phyloP scores from a whole-genome alignment of 192 early-diverging fungal genomes.

The Linderina pennispora region DNA sequence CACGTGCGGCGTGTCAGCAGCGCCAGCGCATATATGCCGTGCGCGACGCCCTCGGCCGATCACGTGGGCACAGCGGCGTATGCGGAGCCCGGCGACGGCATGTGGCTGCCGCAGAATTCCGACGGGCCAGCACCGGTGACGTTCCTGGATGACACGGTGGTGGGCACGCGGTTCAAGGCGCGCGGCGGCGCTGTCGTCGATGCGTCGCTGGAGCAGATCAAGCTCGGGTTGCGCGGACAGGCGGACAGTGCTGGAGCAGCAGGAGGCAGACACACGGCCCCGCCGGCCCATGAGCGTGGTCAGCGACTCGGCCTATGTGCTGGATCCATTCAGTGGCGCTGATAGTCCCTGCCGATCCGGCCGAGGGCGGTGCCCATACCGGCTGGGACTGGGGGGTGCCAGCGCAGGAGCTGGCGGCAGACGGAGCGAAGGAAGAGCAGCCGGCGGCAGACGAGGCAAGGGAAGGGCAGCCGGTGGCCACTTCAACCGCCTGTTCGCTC shows the following conservation, averaged over 20 bases:
- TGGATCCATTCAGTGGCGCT: not conserved
- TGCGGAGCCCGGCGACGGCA: not conserved
- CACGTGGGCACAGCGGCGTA: not conserved
- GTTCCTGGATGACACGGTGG: slow-evolving; percentile 28
- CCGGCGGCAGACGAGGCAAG: no score
- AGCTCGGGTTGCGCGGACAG: no score
- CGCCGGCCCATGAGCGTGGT: slow-evolving; percentile 16
- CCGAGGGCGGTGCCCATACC: slow-evolving; percentile 15
- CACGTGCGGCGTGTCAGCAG: not conserved
- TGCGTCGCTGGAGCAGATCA: no score
- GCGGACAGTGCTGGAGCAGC: not conserved
- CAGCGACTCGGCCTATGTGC: slow-evolving; percentile 31
- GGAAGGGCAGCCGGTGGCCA: no score
- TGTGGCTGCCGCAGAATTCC: slow-evolving; percentile 10
- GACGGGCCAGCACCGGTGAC: slow-evolving; percentile 19
- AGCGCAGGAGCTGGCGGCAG: no score
- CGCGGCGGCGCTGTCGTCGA: not conserved
- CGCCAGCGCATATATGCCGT: slow-evolving; percentile 28
- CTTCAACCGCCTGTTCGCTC: no score
- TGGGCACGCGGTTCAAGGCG: slow-evolving; percentile 6
- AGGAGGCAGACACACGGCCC: not conserved
- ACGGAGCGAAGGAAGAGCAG: no score
- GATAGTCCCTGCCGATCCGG: not conserved
- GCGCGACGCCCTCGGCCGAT: not conserved
- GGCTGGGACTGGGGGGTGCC: slow-evolving; percentile 49